Base-by-base conservation (phyloP, 2,329 filamentous ascomycete genomes). In the Neofusicoccum parvum region DNA sequence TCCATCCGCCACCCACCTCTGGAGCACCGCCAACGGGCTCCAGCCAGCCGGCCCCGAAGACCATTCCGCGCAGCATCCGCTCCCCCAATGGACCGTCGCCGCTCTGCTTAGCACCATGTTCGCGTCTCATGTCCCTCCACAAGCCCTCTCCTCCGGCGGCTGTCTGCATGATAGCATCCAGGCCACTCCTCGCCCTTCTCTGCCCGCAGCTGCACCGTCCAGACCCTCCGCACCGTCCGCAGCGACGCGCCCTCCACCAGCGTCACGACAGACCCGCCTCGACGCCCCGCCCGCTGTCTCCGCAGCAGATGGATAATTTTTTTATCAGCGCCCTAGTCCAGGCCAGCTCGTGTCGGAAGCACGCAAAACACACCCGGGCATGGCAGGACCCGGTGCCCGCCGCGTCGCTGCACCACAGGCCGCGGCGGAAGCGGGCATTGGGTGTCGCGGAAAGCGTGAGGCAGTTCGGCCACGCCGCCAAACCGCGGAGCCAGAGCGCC, bases 111-210 rank as follows among this genome's bases (percentile, higher is more conserved):
- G 79, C 85, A 87, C 81, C 71, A 89, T 89, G 87, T 83, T 79
- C 80, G 80, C 76, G 74, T 83, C 85, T 85, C 86, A 89, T 90
- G 87, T 87, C 85, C 85, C 80, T 83, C 80, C 76, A 84, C 80
- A 65, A 82, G 81, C 79, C 80, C 80, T 79, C 80, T 83, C 78
- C 80, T 83, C 75, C 80, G 82, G 81, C 81, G 79, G 73, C 80
- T 74, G 76, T 79, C 77, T 79, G 81, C 68, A 80, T 80, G 76
- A 75, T 80, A 78, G 74, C 73, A 69, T 67, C 69, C 48, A 70
- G 70, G 39, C 72, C 75, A 1, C 59, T 75, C 17, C 71, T 78
- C 64, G 36, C 72, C 2, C 77, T 79, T 54, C 68, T 80, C 32
- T 78, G 69, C 56, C 75, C 78, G 51, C 46, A 62, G 32, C 3